Conservation (phyloP, 345 rosid species). For the Crucihimalaya himalaica region DNA sequence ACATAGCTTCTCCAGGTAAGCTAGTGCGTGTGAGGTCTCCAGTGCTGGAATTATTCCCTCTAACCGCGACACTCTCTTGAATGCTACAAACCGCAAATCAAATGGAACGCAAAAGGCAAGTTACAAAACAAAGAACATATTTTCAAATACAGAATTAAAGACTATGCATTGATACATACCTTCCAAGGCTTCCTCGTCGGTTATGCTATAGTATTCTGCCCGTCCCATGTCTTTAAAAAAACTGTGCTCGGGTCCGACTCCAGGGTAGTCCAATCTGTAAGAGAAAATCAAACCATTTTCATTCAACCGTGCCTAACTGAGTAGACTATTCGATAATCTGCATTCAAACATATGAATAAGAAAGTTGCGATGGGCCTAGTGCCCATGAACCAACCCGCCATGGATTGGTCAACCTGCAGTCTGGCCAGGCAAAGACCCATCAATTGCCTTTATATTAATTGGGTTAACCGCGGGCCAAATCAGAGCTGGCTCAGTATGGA, state of each 20-base stretch:
- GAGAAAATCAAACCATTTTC: slow-evolving; percentile 10
- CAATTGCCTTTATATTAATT: background rate
- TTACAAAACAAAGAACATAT: background rate
- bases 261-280: slow-evolving; percentile 91
- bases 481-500: background rate
- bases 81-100: slow-evolving; percentile 51
- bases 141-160: background rate
- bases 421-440: background rate
- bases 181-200: slow-evolving; percentile 90
- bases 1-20: slow-evolving; percentile 79
- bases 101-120: background rate
- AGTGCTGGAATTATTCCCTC: slow-evolving; percentile 93
- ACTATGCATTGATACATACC: slow-evolving; percentile 43
- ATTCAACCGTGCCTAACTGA: background rate
- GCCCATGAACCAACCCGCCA: background rate
- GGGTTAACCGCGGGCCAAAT: background rate
- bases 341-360: background rate
- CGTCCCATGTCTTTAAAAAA: slow-evolving; percentile 84
- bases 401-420: background rate
- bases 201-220: slow-evolving; percentile 77
- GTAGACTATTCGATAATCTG: background rate
- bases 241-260: slow-evolving; percentile 98
- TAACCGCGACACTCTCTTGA: slow-evolving; percentile 73
- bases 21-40: slow-evolving; percentile 91
- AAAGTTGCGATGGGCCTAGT: background rate